Evolutionary conservation across 805 yeast genomes (phyloP).

Genomic region (Candida sakaeoensis): DNA sequence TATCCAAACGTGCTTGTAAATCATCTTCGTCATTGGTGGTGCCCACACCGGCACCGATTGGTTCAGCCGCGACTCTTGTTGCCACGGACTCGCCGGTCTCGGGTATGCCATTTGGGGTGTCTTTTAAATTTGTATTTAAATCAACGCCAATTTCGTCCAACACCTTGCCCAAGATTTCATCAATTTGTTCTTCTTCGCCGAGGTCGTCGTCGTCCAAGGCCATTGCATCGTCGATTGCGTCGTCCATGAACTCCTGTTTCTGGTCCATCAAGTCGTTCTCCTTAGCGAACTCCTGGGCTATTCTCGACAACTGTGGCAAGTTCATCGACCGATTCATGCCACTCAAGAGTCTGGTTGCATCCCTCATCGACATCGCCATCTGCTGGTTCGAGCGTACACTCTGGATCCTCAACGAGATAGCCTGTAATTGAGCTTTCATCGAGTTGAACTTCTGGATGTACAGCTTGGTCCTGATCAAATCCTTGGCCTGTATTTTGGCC

Average conservation of each 20-base stretch:
- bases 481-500: conserved; percentile 94
- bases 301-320: conserved; percentile 79
- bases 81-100: conserved; percentile 36
- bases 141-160: conserved; percentile 96
- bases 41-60: conserved; percentile 28
- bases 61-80: conserved; percentile 51
- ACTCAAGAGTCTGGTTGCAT: conserved; percentile 79
- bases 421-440: conserved; percentile 95
- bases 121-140: conserved; percentile 48
- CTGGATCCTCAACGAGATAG: conserved; percentile 86
- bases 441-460: conserved; percentile 82
- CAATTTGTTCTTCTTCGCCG: conserved; percentile 84
- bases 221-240: conserved; percentile 95
- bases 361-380: conserved; percentile 92
- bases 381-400: conserved; percentile 91
- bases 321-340: conserved; percentile 91
- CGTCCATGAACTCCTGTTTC: conserved; percentile 98
- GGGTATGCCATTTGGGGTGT: conserved; percentile 38
- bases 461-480: conserved; percentile 81
- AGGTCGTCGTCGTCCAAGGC: conserved; percentile 72
- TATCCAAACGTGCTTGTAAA: conserved; percentile 81
- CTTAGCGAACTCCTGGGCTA: conserved; percentile 92
- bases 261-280: conserved; percentile 98
- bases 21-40: conserved; percentile 59
- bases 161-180: conserved; percentile 86